phyloP scores from a whole-genome alignment of 495 filamentous ascomycete species.

The Talaromyces proteolyticus region DNA sequence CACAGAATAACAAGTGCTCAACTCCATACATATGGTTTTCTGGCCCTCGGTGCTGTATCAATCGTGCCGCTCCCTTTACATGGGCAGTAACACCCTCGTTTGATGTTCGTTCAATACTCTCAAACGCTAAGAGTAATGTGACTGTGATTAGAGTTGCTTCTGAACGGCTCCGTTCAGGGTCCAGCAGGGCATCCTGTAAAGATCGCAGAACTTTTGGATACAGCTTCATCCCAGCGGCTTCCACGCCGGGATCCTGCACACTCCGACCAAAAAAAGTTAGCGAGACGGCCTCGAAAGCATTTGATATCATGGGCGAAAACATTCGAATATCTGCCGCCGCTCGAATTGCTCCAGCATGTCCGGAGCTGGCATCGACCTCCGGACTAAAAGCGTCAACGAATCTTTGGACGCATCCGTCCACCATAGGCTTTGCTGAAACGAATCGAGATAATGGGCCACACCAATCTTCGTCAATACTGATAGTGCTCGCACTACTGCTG shows the following conservation, averaged over 20 bases:
- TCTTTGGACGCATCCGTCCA: constrained; percentile 37
- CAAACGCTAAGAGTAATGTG: constrained; percentile 37
- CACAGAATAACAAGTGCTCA: constrained; percentile 36
- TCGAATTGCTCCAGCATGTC: constrained; percentile 34
- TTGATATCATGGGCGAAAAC: constrained; percentile 35
- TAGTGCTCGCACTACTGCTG: constrained; percentile 4
- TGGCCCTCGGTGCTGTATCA: constrained; percentile 40
- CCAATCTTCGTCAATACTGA: constrained; percentile 7
- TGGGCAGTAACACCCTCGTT: constrained; percentile 29
- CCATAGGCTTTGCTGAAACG: constrained; percentile 1
- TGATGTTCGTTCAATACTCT: constrained; percentile 38
- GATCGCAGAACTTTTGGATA: constrained; percentile 34
- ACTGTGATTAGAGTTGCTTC: constrained; percentile 39
- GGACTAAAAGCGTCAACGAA: constrained; percentile 43
- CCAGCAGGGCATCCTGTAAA: constrained; percentile 33
- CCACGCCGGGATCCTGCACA: constrained; percentile 29
- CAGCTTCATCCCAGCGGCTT: constrained; percentile 28
- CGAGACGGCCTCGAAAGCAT: constrained; percentile 36
- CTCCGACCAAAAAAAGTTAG: constrained; percentile 37
- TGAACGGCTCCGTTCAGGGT: constrained; percentile 35
- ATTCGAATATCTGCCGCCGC: constrained; percentile 37
- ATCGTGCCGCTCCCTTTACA: constrained; percentile 32
- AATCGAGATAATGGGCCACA: constrained; percentile 5
- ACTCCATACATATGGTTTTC: constrained; percentile 41
- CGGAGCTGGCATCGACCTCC: constrained; percentile 30